Base-by-base conservation (phyloP, 2,329 filamentous ascomycete genomes). In the Diaporthe australafricana region DNA sequence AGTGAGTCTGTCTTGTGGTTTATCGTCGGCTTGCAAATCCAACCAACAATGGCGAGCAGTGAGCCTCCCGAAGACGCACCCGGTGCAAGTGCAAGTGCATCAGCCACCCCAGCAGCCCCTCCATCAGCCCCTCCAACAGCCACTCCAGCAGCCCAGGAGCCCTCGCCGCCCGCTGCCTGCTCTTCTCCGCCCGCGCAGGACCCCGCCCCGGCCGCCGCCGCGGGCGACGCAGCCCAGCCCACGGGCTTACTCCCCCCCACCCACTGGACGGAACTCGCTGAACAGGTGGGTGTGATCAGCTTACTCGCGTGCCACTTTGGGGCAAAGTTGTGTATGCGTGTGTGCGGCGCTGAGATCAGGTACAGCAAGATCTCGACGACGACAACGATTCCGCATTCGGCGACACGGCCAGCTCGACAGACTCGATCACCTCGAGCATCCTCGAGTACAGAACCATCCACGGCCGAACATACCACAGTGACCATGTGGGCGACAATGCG, bases 381-480 rank as follows among this genome's bases (percentile, higher is more conserved):
- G 73, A 74, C 25, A 67, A 62, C 22, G 73, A 74, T 48, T 74
- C 73, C n/a, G 68, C 73, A 17, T 70, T 71, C 14, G 70, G 67
- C 4, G 73, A 74, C 30, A 69, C 45, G 55, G 73, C 71, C 20
- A 70, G 67, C 48, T 73, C 73, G 20, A 74, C 73, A 35, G 68
- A 69, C 12, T 71, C 73, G 1, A 71, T 73, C 17, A 66, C 71
- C 6, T 70, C 71, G 32, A 71, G 70, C 63, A 74, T 74, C 30
- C 56, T 70, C 30, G 70, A 73, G 47, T 74, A 73, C 42, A 55
- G 71, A n/a, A 70, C 68, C 7, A 73, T 74, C 20, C 71, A 74
- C 52, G 73, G 73, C 48, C 67, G 71, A 1, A 74, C 73, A 11
- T 74, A 74, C 25, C 70, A 74, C 63, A 74, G 73, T 52, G 68